These are phyloP conservation scores for Penicillium griseofulvum DNA, from an alignment of 2,329 filamentous ascomycete species.

Conservation along the genomic window DNA sequence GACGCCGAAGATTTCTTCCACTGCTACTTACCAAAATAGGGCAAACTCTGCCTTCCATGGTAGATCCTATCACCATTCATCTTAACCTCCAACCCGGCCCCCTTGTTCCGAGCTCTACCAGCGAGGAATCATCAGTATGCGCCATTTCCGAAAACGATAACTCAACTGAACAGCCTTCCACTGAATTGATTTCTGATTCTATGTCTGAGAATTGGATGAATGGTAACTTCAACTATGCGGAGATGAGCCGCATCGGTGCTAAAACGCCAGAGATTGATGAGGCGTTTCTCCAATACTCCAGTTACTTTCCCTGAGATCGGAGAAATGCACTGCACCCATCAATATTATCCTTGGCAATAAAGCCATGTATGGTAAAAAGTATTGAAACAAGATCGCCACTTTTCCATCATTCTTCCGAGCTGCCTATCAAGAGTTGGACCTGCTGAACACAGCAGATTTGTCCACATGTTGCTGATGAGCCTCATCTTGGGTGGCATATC, in stretches of 20 bases:
- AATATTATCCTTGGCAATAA: neutral
- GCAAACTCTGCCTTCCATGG: constrained; percentile 59
- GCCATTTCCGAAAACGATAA: neutral
- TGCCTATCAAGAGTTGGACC: neutral
- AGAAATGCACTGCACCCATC: neutral
- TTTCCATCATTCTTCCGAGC: neutral
- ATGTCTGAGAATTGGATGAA: constrained; percentile 1
- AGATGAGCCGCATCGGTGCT: constrained; percentile 23
- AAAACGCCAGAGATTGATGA: constrained; percentile 22
- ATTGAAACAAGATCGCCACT: neutral
- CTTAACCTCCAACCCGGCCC: constrained; percentile 14
- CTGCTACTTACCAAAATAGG: constrained; percentile 73
- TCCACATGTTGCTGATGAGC: neutral
- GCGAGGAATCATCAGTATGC: neutral
- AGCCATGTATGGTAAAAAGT: neutral
- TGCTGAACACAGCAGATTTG: neutral
- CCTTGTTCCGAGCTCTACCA: neutral
- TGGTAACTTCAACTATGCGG: constrained; percentile 19
- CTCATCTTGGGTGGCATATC: neutral
- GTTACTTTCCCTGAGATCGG: constrained; percentile 4
- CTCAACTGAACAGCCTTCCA: neutral
- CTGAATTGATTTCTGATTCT: neutral
- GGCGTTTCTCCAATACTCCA: constrained; percentile 15
- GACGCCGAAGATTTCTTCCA: constrained; percentile 73
- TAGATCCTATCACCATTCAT: constrained; percentile 20